Evolutionary conservation across 495 filamentous ascomycete genomes (phyloP), one percentile per base, ranked within the genome.

Genomic region (Neurospora terricola): DNA sequence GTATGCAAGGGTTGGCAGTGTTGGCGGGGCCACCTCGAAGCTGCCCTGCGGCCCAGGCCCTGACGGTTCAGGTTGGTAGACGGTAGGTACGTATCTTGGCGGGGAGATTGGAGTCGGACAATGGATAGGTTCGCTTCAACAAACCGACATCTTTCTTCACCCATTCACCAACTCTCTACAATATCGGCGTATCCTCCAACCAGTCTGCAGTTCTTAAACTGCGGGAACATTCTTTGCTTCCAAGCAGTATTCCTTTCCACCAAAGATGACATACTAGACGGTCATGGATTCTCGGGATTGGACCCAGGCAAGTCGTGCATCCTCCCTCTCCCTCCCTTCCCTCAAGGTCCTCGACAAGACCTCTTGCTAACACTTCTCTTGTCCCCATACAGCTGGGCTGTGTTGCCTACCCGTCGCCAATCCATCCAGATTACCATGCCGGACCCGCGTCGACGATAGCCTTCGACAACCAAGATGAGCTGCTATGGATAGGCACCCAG

Each of bases 401-500:
- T 78, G 86, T 92, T 80, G 85, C 87, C 74, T 86, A 92, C 80
- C 91, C 91, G 72, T 88, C 90, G 73, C 89, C 91, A 69, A 88
- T 85, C 71, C 79, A 85, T 74, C 88, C 90, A 80, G 86, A 84
- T 38, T 78, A 90, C 75, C 86, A 66, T 18, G 54, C 90, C 4
- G 89, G 91, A n/a, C 86, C 88, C 62, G 88, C 89, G 71, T 89
- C 90, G 6, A 88, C 92, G 11, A 82, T 97, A 74, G 91, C 93
- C 30, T 98, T 98, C 78, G 96, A 99, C 79, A 90, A 90, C 73
- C 85, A 87, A 59, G 90, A 95, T 79, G 96, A 98, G 81, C 87
- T 98, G 38, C 80, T 98, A 74, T 99, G 96, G 96, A 87, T 89
- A 11, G 96, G 96, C 14, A 95, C 94, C 81, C 38, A 59, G 36